A percentile compares a stretch with the other conserved stretches of the same genome.
Evolutionary conservation across 1,284 basidiomycete genomes (phyloP).

Genomic region (Inonotus hispidus): DNA sequence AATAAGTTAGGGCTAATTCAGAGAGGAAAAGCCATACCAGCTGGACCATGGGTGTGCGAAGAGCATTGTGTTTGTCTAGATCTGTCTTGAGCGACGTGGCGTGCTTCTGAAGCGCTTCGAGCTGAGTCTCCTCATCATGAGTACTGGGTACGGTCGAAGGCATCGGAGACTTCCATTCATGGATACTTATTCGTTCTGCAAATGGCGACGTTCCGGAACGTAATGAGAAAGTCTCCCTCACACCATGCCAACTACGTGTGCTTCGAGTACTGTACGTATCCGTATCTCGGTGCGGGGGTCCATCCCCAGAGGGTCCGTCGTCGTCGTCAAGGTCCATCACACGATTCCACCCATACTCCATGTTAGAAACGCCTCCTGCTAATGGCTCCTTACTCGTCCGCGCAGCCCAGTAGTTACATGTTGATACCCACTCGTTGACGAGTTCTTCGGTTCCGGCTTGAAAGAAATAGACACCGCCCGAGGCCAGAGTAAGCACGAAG

Average conservation of each 20-base stretch:
- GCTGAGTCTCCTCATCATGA: slow-evolving; percentile 89
- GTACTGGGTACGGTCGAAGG: slow-evolving; percentile 77
- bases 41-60: slow-evolving; percentile 78
- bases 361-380: slow-evolving; percentile 93
- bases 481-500: slow-evolving; percentile 89
- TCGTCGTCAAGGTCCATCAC: slow-evolving; percentile 50
- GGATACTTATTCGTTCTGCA: slow-evolving; percentile 76
- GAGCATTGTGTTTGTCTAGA: slow-evolving; percentile 75
- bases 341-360: slow-evolving; percentile 98
- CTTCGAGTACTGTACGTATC: slow-evolving; percentile 67
- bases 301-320: slow-evolving; percentile 54
- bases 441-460: slow-evolving; percentile 97
- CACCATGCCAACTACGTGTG: slow-evolving; percentile 46
- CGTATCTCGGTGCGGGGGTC: slow-evolving; percentile 39
- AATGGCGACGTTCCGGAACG: slow-evolving; percentile 61
- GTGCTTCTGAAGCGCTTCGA: slow-evolving; percentile 82
- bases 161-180: slow-evolving; percentile 91
- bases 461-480: slow-evolving; percentile 91
- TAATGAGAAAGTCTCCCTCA: slow-evolving; percentile 59
- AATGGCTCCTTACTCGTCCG: slow-evolving; percentile 90
- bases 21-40: slow-evolving; percentile 49
- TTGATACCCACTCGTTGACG: slow-evolving; percentile 96
- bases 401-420: slow-evolving; percentile 99
- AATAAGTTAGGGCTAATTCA: slow-evolving; percentile 5
- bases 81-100: slow-evolving; percentile 74